Evolutionary conservation across 805 yeast species (phyloP).

Genomic region (Metschnikowia orientalis): DNA sequence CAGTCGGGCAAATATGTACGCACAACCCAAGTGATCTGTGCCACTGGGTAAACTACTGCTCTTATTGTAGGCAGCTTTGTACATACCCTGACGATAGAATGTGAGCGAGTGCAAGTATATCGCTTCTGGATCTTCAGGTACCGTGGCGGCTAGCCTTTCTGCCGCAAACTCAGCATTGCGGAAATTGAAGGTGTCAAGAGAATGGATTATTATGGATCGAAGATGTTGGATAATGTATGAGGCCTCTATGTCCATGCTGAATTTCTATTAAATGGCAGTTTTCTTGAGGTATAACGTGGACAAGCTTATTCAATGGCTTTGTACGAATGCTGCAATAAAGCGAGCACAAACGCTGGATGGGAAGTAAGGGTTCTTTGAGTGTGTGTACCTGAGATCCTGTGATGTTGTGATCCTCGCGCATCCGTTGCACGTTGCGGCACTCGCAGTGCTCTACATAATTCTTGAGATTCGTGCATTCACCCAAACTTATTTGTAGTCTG

Average conservation of each 20-base stretch:
- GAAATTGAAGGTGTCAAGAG: constrained; percentile 64
- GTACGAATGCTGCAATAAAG: no score
- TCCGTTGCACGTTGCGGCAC: no score
- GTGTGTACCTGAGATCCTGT: no score
- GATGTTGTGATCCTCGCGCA: no score
- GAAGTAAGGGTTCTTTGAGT: no score
- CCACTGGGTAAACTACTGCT: constrained; percentile 32
- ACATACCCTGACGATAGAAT: constrained; percentile 53
- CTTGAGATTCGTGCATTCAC: no score
- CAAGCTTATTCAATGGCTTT: no score
- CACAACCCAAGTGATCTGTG: constrained; percentile 65
- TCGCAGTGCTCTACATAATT: no score
- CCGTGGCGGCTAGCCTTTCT: constrained; percentile 70
- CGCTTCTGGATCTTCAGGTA: constrained; percentile 53
- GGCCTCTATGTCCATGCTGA: constrained; percentile 17
- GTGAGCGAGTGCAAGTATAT: constrained; percentile 67
- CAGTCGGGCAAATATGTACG: constrained; percentile 67
- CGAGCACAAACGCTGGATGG: no score
- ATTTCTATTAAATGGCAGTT: no score
- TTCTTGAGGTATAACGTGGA: no score
- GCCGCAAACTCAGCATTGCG: constrained; percentile 82
- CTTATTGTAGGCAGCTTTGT: constrained; percentile 55
- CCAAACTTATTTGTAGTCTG: no score
- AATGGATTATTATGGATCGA: constrained; percentile 59
- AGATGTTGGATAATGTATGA: constrained; percentile 39